Evolutionary conservation across 2,329 filamentous ascomycete species (phyloP).

Genomic region (Fusarium oligoseptatum): DNA sequence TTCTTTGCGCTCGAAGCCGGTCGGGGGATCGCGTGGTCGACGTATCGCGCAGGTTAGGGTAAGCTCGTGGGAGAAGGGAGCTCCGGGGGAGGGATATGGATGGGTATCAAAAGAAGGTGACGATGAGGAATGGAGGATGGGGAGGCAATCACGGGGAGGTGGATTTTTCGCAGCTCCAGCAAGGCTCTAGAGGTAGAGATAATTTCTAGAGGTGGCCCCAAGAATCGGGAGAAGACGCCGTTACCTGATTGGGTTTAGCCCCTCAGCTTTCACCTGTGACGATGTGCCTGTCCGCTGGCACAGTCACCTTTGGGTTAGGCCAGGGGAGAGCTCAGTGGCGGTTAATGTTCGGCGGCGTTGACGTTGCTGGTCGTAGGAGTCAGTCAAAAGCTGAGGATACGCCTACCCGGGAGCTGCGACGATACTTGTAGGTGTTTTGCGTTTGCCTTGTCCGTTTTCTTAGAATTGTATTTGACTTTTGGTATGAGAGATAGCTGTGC

Average conservation of each 20-base stretch:
- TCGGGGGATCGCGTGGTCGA: conserved; percentile 36
- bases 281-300: conserved; percentile 23
- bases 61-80: conserved; percentile 37
- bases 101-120: conserved; percentile 52
- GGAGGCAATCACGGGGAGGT: conserved; percentile 48
- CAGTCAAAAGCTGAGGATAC: background rate
- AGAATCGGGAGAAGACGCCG: conserved; percentile 36
- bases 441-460: background rate
- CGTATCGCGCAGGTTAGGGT: conserved; percentile 30
- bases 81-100: conserved; percentile 41
- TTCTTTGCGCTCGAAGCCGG: conserved; percentile 46
- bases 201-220: conserved; percentile 52
- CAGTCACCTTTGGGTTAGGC: conserved; percentile 31
- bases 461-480: background rate
- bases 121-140: conserved; percentile 47
- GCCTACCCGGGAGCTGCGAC: conserved; percentile 1
- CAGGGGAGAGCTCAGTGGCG: conserved; percentile 32
- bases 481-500: background rate
- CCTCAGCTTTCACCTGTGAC: conserved; percentile 27
- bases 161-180: conserved; percentile 52
- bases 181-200: conserved; percentile 50
- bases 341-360: conserved; percentile 40
- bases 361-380: background rate
- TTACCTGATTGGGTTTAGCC: conserved; percentile 42
- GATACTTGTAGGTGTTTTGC: background rate